Evolutionary conservation across 306 rosid genomes (phyloP).

Genomic region (Ormosia semicastrata): DNA sequence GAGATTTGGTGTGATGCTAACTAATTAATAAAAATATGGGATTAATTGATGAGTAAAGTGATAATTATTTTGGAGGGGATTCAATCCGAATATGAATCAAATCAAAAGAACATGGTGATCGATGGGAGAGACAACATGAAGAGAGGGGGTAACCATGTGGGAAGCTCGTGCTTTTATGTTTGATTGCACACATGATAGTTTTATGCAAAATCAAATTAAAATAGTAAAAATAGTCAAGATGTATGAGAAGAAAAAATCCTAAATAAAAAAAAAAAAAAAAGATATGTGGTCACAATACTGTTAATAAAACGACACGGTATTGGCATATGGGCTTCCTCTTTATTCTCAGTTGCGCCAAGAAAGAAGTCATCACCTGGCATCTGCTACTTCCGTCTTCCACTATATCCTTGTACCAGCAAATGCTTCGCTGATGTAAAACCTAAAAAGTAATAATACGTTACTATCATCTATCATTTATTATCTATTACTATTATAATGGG

Average conservation of each 20-base stretch:
- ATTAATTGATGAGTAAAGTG: neutral
- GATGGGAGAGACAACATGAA: neutral
- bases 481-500: too few relatives aligned
- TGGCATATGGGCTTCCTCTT: neutral
- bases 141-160: neutral
- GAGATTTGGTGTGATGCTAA: neutral
- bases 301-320: neutral
- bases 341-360: neutral
- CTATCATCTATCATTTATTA: too few relatives aligned
- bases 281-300: neutral
- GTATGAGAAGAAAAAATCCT: neutral
- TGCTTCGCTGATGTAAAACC: neutral
- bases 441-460: too few relatives aligned
- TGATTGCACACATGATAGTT: conserved; percentile 19
- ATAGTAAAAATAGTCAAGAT: neutral
- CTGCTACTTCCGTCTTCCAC: neutral
- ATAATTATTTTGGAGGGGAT: neutral
- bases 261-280: neutral
- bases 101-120: neutral
- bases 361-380: neutral
- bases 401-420: neutral
- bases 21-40: neutral
- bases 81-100: conserved; percentile 1
- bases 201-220: neutral
- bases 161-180: neutral